phyloP scores from a whole-genome alignment of 805 yeast genomes.

The Candida tibetensis region DNA sequence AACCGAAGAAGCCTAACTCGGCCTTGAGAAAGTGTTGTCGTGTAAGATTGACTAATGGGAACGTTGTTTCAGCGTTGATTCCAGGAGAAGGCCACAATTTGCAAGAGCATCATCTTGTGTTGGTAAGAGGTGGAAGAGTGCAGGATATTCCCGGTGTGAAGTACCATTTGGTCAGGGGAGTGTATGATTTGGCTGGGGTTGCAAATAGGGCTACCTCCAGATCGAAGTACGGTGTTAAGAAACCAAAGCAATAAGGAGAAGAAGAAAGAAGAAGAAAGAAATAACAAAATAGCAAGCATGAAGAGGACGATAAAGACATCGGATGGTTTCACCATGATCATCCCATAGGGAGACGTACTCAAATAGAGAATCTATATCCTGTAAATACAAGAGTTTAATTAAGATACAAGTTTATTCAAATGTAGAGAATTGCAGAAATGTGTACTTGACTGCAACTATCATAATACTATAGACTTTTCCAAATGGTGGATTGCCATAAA shows the following conservation, averaged over 20 bases:
- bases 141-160: conserved; percentile 99
- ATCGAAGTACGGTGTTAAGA: conserved; percentile 91
- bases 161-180: conserved; percentile 91
- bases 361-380: no score
- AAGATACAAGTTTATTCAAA: no score
- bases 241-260: conserved; percentile 49
- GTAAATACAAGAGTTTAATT: no score
- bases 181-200: conserved; percentile 89
- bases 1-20: conserved; percentile 98
- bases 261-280: no score
- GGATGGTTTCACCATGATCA: no score
- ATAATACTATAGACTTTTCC: no score
- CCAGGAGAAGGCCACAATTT: conserved; percentile 99
- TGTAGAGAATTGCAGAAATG: no score
- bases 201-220: conserved; percentile 89
- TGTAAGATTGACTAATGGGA: conserved; percentile 88
- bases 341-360: no score
- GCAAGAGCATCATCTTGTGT: conserved; percentile 95
- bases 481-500: no score
- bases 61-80: conserved; percentile 84
- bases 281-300: no score
- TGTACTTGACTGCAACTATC: no score
- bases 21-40: conserved; percentile 97
- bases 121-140: conserved; percentile 96
- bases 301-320: no score